Evolutionary conservation across 305 asterid genomes (phyloP).

Genomic region (Fraxinus floribunda): DNA sequence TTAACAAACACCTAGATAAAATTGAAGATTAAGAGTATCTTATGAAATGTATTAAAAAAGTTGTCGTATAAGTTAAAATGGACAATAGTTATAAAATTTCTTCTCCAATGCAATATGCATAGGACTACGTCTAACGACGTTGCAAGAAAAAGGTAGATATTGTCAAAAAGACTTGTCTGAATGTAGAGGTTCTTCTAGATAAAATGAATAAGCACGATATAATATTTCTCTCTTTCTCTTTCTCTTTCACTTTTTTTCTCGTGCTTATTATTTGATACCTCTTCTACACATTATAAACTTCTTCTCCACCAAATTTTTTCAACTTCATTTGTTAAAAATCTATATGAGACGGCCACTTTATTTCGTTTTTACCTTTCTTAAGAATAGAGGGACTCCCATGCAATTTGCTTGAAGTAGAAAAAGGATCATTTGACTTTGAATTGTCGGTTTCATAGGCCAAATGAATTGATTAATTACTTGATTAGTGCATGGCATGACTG

Average conservation of each 20-base stretch:
- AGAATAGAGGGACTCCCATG: neutral
- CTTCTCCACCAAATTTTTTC: neutral
- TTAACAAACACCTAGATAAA: neutral
- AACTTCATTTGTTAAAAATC: neutral
- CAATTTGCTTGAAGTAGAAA: neutral
- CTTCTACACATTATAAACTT: neutral
- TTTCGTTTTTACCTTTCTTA: neutral
- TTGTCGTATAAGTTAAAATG: neutral
- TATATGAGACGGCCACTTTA: neutral
- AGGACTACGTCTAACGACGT: neutral
- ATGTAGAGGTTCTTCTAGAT: neutral
- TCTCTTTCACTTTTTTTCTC: neutral
- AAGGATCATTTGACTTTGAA: neutral
- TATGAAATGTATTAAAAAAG: neutral
- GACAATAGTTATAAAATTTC: neutral
- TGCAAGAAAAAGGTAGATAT: neutral
- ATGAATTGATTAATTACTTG: neutral
- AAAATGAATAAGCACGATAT: too few relatives aligned
- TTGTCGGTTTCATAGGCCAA: neutral
- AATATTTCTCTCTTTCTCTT: too few relatives aligned
- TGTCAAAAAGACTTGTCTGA: neutral
- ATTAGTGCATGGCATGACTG: slow-evolving; percentile 3
- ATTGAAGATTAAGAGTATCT: neutral
- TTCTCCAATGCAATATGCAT: neutral
- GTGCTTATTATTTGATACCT: neutral